Percentiles rank a stretch among this genome's conserved stretches.
Conservation (phyloP, 768 basidiomycete genomes). For the Termitomyces sp. region DNA sequence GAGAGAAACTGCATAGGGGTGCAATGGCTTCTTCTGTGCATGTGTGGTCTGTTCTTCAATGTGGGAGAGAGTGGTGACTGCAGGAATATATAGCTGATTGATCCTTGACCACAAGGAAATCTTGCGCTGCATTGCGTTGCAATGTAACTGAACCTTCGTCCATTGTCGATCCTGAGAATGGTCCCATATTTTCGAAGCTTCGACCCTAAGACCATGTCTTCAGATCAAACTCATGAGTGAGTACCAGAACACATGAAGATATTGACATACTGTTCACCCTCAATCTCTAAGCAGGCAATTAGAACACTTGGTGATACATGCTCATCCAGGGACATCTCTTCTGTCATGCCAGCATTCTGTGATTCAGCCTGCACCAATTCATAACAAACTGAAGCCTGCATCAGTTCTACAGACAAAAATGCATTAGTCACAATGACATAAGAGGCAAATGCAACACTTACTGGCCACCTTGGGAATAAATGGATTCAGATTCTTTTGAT, state of each 20-base stretch:
- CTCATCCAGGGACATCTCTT: neutral
- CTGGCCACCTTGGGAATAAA: neutral
- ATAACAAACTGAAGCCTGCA: neutral
- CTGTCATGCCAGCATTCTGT: neutral
- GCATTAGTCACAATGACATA: neutral
- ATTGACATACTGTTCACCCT: slow-evolving; percentile 16
- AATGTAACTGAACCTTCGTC: slow-evolving; percentile 3
- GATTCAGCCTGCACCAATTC: neutral
- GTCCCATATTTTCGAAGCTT: neutral
- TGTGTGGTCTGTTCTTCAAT: neutral
- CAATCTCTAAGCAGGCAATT: slow-evolving; percentile 9
- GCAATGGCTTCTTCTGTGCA: neutral
- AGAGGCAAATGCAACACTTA: slow-evolving; percentile 4
- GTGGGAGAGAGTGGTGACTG: neutral
- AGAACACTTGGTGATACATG: slow-evolving; percentile 2
- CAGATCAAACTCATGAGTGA: neutral
- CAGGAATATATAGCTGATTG: slow-evolving; percentile 17
- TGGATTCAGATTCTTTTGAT: slow-evolving; percentile 6
- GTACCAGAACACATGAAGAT: neutral
- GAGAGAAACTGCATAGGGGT: no score
- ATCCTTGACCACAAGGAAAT: slow-evolving; percentile 9
- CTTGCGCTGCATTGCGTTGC: slow-evolving; percentile 5
- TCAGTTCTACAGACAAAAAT: neutral
- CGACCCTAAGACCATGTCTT: slow-evolving; percentile 4
- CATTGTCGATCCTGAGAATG: slow-evolving; percentile 9